Evolutionary conservation across 148 eudicot species (phyloP), one percentile per base, ranked within the genome.

Genomic region (Persicaria tinctoria): DNA sequence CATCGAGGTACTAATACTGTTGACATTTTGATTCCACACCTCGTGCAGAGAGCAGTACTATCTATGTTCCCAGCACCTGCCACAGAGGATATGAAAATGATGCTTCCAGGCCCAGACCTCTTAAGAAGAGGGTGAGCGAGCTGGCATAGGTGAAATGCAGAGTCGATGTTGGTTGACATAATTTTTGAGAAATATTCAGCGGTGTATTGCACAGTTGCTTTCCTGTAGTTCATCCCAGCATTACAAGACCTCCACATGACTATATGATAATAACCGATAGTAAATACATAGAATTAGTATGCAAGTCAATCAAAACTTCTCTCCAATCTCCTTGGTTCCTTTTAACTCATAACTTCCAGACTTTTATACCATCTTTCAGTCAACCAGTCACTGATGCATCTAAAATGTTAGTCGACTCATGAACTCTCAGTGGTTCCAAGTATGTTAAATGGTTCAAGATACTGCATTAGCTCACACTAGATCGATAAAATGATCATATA

Each of bases 11-110:
- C 9, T 13, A 18, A 60, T 60, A 53, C 82, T 76, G 18, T 84
- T 53, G 4, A 14, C 56, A 53, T 53, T 53, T 1, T 3, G n/a
- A 53, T 53, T 53, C 8, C 56, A 53, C 2, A 53, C n/a, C 17
- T 53, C n/a, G 16, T 53, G 2, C 13, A 6, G 0, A 12, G n/a
- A 53, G 56, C 56, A 12, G n/a, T 12, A 53, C 12, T 51, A 11
- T 53, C 6, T 11, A 46, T 38, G 41, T 23, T 78, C 62, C 79
- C 77, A 41, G 89, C 81, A 74, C 98, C 98, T 17, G 89, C 96
- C 78, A 94, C 96, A 73, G 98, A 94, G 59, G 98, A 94, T 54
- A 92, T 85, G 79, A 90, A 94, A 53, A 94, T 86, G 46, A 94
- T 76, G 74, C 87, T 88, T 74, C 97, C 96, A 46, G 56, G 76